Conservation (phyloP, 805 yeast genomes). For the Wickerhamomyces bisporus region DNA sequence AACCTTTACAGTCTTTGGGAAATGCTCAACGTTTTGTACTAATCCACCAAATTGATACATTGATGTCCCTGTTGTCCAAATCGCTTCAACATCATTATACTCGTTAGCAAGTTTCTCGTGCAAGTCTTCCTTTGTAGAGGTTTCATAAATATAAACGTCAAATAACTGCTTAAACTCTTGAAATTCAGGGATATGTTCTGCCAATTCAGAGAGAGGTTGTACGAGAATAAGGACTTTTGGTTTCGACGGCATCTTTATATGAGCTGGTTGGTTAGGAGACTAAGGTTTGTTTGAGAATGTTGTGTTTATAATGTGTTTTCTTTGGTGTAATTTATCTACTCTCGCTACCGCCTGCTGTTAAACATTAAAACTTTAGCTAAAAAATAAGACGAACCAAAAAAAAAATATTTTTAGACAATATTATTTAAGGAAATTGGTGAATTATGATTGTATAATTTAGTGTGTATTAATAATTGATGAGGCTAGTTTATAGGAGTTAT, state of each 20-base stretch:
- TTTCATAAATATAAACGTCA: background rate
- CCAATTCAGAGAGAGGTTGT: background rate
- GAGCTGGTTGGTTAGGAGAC: no score
- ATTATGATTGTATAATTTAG: no score
- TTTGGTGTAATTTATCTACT: no score
- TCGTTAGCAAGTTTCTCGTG: background rate
- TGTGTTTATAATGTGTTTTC: no score
- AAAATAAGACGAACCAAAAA: no score
- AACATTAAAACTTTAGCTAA: no score
- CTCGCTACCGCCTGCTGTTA: no score
- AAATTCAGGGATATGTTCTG: constrained; percentile 1
- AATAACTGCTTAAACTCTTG: background rate
- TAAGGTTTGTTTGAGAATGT: no score
- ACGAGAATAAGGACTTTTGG: background rate
- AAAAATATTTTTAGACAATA: no score
- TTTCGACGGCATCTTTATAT: background rate
- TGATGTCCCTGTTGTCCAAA: background rate
- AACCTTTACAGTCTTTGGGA: constrained; percentile 32
- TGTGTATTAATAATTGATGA: no score
- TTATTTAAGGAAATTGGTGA: no score
- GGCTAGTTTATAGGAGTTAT: background rate
- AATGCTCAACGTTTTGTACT: background rate
- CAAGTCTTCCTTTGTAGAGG: background rate
- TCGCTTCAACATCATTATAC: background rate
- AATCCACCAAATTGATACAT: background rate